Percentiles rank a stretch among this genome's conserved stretches.
Conservation (phyloP, 2,329 filamentous ascomycete genomes). For the Epichloe scottii region DNA sequence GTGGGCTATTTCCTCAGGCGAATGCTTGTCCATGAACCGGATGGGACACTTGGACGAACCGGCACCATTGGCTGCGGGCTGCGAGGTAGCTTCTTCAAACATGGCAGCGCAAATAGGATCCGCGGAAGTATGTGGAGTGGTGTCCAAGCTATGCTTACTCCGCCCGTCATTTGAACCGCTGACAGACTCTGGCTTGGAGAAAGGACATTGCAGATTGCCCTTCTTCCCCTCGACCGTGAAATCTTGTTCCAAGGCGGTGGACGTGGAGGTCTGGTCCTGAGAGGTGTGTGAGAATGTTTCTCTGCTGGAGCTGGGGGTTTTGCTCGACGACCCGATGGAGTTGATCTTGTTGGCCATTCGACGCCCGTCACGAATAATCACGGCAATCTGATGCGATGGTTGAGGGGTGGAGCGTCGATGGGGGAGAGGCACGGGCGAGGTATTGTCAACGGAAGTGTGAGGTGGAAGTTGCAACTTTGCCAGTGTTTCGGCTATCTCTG, state of each 20-base stretch:
- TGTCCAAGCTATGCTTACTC: constrained; percentile 18
- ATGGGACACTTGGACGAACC: constrained; percentile 69
- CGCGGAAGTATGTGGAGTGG: constrained; percentile 34
- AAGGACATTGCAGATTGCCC: constrained; percentile 71
- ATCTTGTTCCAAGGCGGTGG: constrained; percentile 67
- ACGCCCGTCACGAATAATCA: constrained; percentile 52
- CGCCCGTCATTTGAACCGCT: constrained; percentile 16
- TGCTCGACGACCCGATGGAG: constrained; percentile 36
- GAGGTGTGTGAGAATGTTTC: constrained; percentile 32
- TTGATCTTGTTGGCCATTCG: constrained; percentile 42
- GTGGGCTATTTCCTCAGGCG: constrained; percentile 80
- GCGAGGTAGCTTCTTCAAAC: constrained; percentile 46
- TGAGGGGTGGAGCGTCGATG: constrained; percentile 31
- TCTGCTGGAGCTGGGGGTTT: constrained; percentile 37
- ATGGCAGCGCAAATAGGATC: constrained; percentile 55
- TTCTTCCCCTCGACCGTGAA: constrained; percentile 79
- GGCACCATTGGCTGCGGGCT: constrained; percentile 35
- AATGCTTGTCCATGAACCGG: constrained; percentile 82
- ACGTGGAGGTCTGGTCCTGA: constrained; percentile 41
- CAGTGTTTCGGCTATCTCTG: constrained; percentile 54
- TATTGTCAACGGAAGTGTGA: constrained; percentile 35
- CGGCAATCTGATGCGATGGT: constrained; percentile 42
- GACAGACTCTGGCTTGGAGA: constrained; percentile 37
- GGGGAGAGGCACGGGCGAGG: constrained; percentile 41
- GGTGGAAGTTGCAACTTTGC: constrained; percentile 53